Evolutionary conservation across 2,329 filamentous ascomycete species (phyloP), one percentile per base, ranked within the genome.

Genomic region (Fusarium newnesense): DNA sequence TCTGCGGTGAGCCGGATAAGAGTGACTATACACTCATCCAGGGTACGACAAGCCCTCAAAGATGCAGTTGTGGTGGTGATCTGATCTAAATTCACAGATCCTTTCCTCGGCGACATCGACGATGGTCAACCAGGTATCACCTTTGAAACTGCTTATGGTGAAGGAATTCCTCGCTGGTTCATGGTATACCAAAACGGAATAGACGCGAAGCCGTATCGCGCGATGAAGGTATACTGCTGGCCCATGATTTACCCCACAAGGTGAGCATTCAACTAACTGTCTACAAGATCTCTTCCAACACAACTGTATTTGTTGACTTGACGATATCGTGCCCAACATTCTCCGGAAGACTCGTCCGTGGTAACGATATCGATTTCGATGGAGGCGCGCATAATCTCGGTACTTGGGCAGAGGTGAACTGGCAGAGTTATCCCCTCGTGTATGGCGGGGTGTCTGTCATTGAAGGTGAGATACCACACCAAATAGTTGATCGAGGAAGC

Each of bases 161-260:
- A 75, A 2, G 46, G 18, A 5, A 30, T 13, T 36, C 32, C 50
- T 6, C 73, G 63, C 28, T 75, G 73, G 73, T 75, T 75, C 36
- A 74, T 75, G 67, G 47, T 69, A 9, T 75, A 75, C 30, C 73
- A 75, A 47, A 75, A 75, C 10, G 66, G 60, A 18, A 65, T 74
- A 24, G 73, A 75, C 42, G 70, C 63, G 15, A 75, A 75, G 21
- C 73, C 73, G 11, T 75, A 75, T 9, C 70, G 70, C 21, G 73
- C 73, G 9, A 74, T 75, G 57, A 75, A 61, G 59, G 73, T 53
- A 43, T 18, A 7, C 13, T 39, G 8, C 5, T 36, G 9, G 34
- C 19, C 19, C 26, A 40, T 40, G 10, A 10, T 2, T 34, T 3
- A 9, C 13, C 12, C 12, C 13, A 2, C 16, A 7, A n/a, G 26